Evolutionary conservation across 228 moss, liverwort and hornwort genomes (phyloP).

Genomic region (Sphagnum fallax): DNA sequence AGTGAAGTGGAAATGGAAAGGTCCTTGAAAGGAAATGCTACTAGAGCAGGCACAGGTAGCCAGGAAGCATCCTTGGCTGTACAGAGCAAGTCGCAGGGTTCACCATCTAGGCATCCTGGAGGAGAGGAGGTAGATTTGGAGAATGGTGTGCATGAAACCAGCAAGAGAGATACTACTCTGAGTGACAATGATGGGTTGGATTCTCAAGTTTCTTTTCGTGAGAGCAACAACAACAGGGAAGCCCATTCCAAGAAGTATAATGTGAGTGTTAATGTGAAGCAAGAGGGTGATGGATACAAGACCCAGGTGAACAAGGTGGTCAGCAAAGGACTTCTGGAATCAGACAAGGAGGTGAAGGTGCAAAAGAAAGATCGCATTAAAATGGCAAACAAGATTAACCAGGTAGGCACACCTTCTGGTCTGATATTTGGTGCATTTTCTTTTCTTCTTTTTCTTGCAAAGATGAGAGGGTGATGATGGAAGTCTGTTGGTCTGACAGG

Average conservation of each 20-base stretch:
- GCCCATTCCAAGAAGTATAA: slow-evolving; percentile 28
- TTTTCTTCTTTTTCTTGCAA: background rate
- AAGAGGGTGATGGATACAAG: slow-evolving; percentile 19
- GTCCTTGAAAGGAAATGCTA: slow-evolving; percentile 31
- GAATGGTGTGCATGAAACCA: slow-evolving; percentile 17
- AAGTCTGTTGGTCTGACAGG: slow-evolving; percentile 14
- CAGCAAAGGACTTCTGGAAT: slow-evolving; percentile 21
- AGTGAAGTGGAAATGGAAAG: slow-evolving; percentile 17
- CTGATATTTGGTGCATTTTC: background rate
- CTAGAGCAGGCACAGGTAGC: slow-evolving; percentile 35
- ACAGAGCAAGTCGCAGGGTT: slow-evolving; percentile 18
- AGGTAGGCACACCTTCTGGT: slow-evolving; percentile 18
- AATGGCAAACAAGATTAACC: slow-evolving; percentile 20
- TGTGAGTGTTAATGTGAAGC: slow-evolving; percentile 21
- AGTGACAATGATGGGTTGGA: slow-evolving; percentile 22
- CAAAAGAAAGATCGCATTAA: slow-evolving; percentile 7
- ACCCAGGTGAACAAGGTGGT: slow-evolving; percentile 22
- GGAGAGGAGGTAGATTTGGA: slow-evolving; percentile 10
- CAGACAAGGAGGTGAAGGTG: slow-evolving; percentile 26
- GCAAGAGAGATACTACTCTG: slow-evolving; percentile 11
- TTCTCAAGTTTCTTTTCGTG: slow-evolving; percentile 7
- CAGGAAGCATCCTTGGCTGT: slow-evolving; percentile 21
- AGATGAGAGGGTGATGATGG: background rate
- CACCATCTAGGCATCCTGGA: slow-evolving; percentile 7
- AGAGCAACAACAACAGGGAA: slow-evolving; percentile 42